phyloP scores from a whole-genome alignment of 1,284 basidiomycete genomes.

The Coniophora puteana region DNA sequence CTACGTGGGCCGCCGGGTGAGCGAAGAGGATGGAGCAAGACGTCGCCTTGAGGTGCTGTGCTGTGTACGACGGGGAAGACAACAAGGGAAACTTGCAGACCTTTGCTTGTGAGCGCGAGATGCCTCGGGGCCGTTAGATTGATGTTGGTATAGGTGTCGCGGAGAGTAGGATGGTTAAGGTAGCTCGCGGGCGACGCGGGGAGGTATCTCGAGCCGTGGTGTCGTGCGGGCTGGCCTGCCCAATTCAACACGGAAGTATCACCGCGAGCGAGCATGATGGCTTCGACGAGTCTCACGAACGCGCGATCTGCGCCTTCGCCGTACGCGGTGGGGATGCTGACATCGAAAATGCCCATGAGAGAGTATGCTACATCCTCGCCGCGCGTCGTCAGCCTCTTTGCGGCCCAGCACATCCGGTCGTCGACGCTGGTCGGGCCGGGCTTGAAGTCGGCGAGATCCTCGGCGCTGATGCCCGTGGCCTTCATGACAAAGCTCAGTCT shows the following conservation, averaged over 20 bases:
- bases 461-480: not conserved
- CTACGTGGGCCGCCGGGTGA: too few relatives aligned
- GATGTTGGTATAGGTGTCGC: too few relatives aligned
- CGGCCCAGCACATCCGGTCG: not conserved
- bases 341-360: constrained; percentile 1
- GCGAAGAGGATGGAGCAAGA: too few relatives aligned
- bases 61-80: too few relatives aligned
- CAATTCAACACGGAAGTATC: not conserved
- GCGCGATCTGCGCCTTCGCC: not conserved
- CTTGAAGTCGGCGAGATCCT: not conserved
- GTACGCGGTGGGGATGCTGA: not conserved
- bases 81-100: not conserved
- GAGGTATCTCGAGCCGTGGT: not conserved
- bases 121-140: too few relatives aligned
- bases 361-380: constrained; percentile 1
- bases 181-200: not conserved
- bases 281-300: not conserved
- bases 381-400: not conserved
- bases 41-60: too few relatives aligned
- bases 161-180: too few relatives aligned
- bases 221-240: not conserved
- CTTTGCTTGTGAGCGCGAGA: not conserved
- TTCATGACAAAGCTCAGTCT: not conserved
- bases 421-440: not conserved
- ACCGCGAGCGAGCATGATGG: not conserved